These are phyloP conservation scores for Solanum ahanhuiri DNA, from an alignment of 257 asterid species.

Conservation along the genomic window DNA sequence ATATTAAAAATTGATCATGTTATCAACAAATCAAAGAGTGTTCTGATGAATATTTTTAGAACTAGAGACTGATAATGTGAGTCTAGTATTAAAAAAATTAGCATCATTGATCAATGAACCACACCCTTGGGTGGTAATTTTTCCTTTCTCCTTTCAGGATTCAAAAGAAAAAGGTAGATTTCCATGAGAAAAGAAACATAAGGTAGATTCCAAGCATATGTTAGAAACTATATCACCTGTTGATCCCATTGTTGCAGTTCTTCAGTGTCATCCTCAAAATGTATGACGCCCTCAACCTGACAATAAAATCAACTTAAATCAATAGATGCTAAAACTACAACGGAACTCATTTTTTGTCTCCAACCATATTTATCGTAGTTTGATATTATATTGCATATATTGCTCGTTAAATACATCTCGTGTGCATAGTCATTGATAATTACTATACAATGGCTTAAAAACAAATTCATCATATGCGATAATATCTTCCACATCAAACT, in stretches of 20 bases:
- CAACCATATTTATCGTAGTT: not conserved
- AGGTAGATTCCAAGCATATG: not conserved
- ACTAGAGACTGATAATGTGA: not conserved
- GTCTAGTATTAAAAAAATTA: not conserved
- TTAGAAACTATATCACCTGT: slow-evolving; percentile 42
- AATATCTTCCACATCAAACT: not conserved
- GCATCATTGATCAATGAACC: not conserved
- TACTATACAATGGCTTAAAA: not conserved
- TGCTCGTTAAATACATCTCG: not conserved
- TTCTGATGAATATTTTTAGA: not conserved
- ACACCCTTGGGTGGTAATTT: not conserved
- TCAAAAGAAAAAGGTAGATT: not conserved
- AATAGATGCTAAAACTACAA: not conserved
- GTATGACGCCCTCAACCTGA: slow-evolving; percentile 93
- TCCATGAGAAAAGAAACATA: not conserved
- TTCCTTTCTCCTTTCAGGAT: not conserved
- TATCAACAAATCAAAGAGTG: not conserved
- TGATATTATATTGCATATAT: not conserved
- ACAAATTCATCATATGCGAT: not conserved
- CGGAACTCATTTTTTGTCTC: not conserved
- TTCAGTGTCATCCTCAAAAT: slow-evolving; percentile 92
- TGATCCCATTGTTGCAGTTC: slow-evolving; percentile 99
- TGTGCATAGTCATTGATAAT: not conserved
- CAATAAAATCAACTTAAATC: not conserved
- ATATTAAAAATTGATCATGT: not conserved